Percentiles rank a stretch among this genome's conserved stretches.
Evolutionary conservation across 73 alveolate species (phyloP).

Genomic region (Stentor coeruleus): DNA sequence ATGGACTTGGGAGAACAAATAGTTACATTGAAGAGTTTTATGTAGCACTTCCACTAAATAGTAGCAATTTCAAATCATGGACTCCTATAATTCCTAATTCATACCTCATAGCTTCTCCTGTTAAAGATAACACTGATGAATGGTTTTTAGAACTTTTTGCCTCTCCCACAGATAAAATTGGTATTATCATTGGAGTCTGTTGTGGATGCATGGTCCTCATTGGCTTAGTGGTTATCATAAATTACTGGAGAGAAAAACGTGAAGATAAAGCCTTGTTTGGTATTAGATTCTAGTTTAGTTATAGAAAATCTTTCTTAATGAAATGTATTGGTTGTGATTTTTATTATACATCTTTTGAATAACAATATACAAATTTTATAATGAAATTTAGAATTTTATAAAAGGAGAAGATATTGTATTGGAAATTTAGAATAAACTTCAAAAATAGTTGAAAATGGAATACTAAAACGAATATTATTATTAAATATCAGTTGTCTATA

Average conservation of each 20-base stretch:
- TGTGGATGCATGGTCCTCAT: background rate
- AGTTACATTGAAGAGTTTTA: constrained; percentile 17
- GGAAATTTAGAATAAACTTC: no score
- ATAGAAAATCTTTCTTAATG: no score
- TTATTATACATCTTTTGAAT: no score
- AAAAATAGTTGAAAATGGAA: no score
- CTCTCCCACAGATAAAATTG: constrained; percentile 17
- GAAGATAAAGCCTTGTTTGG: constrained; percentile 9
- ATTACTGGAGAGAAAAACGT: background rate
- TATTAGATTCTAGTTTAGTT: background rate
- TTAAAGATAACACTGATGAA: background rate
- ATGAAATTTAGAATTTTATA: no score
- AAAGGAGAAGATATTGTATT: no score
- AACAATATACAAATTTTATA: no score
- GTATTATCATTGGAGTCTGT: background rate
- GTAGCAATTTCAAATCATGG: background rate
- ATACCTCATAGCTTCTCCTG: constrained; percentile 3
- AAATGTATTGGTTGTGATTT: no score
- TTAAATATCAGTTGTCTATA: no score
- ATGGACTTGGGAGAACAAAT: constrained; percentile 25
- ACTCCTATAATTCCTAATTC: constrained; percentile 22
- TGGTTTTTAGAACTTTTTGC: constrained; percentile 26
- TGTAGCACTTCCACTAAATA: background rate
- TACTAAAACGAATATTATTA: no score
- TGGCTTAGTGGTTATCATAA: background rate